phyloP scores from a whole-genome alignment of 1,284 basidiomycete genomes.

The Ganoderma multipileum region DNA sequence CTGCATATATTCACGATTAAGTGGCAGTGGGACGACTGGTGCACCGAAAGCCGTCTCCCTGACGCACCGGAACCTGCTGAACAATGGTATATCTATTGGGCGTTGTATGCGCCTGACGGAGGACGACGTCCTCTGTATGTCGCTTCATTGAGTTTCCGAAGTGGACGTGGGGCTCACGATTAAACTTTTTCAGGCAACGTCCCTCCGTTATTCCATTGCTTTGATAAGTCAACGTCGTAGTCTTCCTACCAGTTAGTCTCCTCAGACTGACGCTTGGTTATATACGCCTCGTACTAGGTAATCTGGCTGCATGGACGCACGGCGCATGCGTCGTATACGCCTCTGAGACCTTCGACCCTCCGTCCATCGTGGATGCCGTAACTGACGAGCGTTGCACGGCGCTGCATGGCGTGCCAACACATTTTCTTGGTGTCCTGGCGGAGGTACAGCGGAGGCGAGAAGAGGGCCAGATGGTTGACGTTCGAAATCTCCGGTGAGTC shows the following conservation, averaged over 20 bases:
- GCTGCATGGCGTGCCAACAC: slow-evolving; percentile 85
- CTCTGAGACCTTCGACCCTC: slow-evolving; percentile 69
- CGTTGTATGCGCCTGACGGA: slow-evolving; percentile 72
- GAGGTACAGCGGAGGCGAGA: slow-evolving; percentile 65
- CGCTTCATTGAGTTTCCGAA: background rate
- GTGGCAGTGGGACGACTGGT: slow-evolving; percentile 77
- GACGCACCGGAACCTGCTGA: slow-evolving; percentile 79
- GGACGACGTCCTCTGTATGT: slow-evolving; percentile 71
- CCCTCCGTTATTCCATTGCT: slow-evolving; percentile 85
- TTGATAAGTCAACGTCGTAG: slow-evolving; percentile 67
- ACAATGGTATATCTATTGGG: slow-evolving; percentile 78
- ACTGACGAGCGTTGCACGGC: slow-evolving; percentile 75
- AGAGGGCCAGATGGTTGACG: slow-evolving; percentile 54
- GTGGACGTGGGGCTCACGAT: background rate
- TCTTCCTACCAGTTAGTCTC: background rate
- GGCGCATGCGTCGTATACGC: slow-evolving; percentile 81
- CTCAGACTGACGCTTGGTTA: slow-evolving; percentile 9
- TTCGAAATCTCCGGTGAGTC: slow-evolving; percentile 59
- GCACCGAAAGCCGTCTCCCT: slow-evolving; percentile 80
- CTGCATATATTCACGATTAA: background rate
- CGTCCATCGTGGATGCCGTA: slow-evolving; percentile 71
- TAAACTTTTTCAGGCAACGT: slow-evolving; percentile 64
- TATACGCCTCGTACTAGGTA: slow-evolving; percentile 80
- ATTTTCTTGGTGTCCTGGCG: slow-evolving; percentile 77
- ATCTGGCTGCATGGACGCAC: slow-evolving; percentile 81